Evolutionary conservation across 805 yeast species (phyloP).

Genomic region (Suhomyces kilbournensis): DNA sequence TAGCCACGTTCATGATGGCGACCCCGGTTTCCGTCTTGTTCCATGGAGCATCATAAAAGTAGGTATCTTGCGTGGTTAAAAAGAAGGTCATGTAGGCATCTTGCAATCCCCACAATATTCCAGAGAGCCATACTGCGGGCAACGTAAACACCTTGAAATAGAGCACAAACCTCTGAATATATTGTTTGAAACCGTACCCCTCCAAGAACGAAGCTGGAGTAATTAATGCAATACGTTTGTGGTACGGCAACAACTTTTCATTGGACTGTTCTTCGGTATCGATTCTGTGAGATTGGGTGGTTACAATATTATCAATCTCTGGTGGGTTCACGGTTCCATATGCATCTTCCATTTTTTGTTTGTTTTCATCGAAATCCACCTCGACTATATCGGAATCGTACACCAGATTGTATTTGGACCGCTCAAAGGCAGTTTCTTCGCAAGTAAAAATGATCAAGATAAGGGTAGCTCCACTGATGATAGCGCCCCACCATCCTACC

Average conservation of each 20-base stretch:
- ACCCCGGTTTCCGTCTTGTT: conserved; percentile 33
- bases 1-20: conserved; percentile 39
- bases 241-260: conserved; percentile 11
- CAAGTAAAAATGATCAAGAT: conserved; percentile 41
- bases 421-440: conserved; percentile 55
- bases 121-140: conserved; percentile 37
- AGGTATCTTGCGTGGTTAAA: conserved; percentile 38
- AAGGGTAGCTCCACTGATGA: conserved; percentile 44
- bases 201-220: conserved; percentile 34
- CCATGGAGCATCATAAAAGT: conserved; percentile 33
- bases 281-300: not conserved
- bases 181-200: conserved; percentile 42
- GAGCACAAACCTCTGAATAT: conserved; percentile 31
- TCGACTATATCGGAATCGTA: conserved; percentile 6
- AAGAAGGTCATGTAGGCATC: conserved; percentile 39
- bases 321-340: not conserved
- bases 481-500: conserved; percentile 49
- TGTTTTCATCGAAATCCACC: conserved; percentile 4
- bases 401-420: conserved; percentile 20
- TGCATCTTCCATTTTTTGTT: conserved; percentile 1
- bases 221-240: conserved; percentile 26
- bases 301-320: not conserved
- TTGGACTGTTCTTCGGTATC: conserved; percentile 4
- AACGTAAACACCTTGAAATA: conserved; percentile 33
- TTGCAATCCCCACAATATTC: conserved; percentile 40